Conservation (phyloP, 257 asterid genomes). For the Plantago ovata region DNA sequence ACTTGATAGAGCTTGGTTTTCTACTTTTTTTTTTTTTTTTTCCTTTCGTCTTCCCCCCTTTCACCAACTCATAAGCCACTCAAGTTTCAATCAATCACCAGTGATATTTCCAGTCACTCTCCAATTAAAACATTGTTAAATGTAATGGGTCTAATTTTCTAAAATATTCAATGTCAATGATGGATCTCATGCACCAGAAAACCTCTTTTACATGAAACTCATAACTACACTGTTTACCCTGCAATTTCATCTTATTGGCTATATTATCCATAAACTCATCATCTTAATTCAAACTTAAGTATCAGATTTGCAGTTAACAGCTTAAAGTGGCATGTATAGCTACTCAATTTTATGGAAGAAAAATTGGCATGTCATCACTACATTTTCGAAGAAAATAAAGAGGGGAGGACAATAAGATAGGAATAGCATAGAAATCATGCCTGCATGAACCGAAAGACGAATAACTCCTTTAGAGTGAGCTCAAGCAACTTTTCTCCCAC, state of each 20-base stretch:
- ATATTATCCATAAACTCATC: not conserved
- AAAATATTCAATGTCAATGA: not conserved
- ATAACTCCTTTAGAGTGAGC: slow-evolving; percentile 82
- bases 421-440: slow-evolving; percentile 36
- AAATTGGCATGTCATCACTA: not conserved
- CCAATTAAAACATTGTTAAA: not conserved
- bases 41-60: no score
- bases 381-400: slow-evolving; percentile 9
- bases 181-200: not conserved
- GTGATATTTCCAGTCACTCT: not conserved
- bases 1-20: not conserved
- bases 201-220: not conserved
- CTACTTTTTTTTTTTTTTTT: not conserved
- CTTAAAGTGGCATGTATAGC: not conserved
- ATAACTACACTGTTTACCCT: not conserved
- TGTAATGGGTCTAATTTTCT: not conserved
- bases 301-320: not conserved
- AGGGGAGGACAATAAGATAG: slow-evolving; percentile 2
- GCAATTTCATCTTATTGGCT: not conserved
- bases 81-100: not conserved
- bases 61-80: slow-evolving; percentile 3
- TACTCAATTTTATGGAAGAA: not conserved
- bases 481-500: slow-evolving; percentile 83
- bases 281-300: not conserved
- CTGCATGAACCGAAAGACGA: slow-evolving; percentile 90